Evolutionary conservation across 352 stramenopile species (phyloP), one percentile per base, ranked within the genome.

Genomic region (Phytophthora pini): DNA sequence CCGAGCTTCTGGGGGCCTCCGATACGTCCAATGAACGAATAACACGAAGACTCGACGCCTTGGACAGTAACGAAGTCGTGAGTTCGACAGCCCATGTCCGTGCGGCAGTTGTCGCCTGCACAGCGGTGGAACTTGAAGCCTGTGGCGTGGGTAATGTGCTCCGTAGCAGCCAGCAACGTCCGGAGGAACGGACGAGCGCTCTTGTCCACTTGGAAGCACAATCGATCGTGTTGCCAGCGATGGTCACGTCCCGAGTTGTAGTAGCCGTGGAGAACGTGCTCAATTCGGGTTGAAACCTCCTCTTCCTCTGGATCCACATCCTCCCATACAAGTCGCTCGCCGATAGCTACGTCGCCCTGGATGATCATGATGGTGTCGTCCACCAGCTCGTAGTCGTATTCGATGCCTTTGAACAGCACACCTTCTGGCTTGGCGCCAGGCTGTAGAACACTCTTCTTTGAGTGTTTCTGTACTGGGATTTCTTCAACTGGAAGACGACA

Each of bases 181-280:
- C 59, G 52, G 13, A 71, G 63, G 53, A 88, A 89, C 1, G 59
- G 45, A 22, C 50, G 57, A 10, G 83, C 83, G 36, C 56, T 76
- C n/a, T 55, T 53, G 29, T 87, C 79, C 13, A 94, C 58, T 61
- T 91, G 76, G 54, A 78, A 94, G 68, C 85, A 95, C 69, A 95
- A 75, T 7, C 56, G 53, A 4, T 74, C 81, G 32, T 87, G 68
- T 22, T 67, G 61, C 85, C 87, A 94, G 5, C 85, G 87, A 45
- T 92, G 83, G 46, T 94, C 87, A 10, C 84, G 76, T 32, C 88
- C 84, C 7, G 80, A 68, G 58, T 95, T 92, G 72, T 88, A 95
- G 67, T 95, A 95, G 13, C 87, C 87, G 52, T 95, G 87, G 13
- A 92, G 40, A 29, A 82, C 56, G 4, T 76, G 72, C 27, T 77